These are phyloP conservation scores for Exophiala phaeomuriformis DNA, from an alignment of 2,329 filamentous ascomycete genomes.

Conservation along the genomic window DNA sequence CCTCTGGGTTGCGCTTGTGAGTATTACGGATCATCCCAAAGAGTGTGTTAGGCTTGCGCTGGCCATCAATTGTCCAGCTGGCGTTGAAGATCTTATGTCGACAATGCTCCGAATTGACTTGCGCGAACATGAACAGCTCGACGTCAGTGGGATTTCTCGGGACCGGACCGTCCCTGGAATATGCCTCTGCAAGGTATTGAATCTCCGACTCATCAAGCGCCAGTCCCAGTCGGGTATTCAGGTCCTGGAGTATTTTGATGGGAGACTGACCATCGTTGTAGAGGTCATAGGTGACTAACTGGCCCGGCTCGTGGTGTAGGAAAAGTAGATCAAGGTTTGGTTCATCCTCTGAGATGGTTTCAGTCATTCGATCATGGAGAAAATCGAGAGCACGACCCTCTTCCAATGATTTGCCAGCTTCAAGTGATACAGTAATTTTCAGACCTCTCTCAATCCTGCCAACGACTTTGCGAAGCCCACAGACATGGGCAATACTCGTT, in stretches of 20 bases:
- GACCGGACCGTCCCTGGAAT: constrained; percentile 55
- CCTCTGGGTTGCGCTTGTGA: constrained; percentile 66
- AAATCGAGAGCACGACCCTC: constrained; percentile 52
- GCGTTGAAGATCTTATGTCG: constrained; percentile 92
- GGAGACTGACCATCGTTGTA: constrained; percentile 59
- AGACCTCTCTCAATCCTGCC: constrained; percentile 82
- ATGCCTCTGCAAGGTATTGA: constrained; percentile 84
- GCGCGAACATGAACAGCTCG: constrained; percentile 98
- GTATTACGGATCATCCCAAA: constrained; percentile 98
- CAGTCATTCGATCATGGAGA: constrained; percentile 93
- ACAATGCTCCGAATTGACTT: constrained; percentile 97
- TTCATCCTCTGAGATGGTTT: constrained; percentile 60
- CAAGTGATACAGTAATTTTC: constrained; percentile 57
- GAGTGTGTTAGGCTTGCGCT: constrained; percentile 68
- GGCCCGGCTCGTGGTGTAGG: constrained; percentile 56
- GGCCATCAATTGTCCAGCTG: constrained; percentile 87
- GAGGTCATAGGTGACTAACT: constrained; percentile 69
- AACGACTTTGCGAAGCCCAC: constrained; percentile 64
- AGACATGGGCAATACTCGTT: constrained; percentile 87
- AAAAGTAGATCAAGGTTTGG: constrained; percentile 74
- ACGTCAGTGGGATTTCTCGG: constrained; percentile 70
- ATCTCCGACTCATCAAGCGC: constrained; percentile 85
- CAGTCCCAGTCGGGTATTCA: constrained; percentile 76
- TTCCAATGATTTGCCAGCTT: constrained; percentile 52
- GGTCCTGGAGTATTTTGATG: constrained; percentile 65